phyloP scores from a whole-genome alignment of 805 yeast genomes.

The Ogataea neopini region DNA sequence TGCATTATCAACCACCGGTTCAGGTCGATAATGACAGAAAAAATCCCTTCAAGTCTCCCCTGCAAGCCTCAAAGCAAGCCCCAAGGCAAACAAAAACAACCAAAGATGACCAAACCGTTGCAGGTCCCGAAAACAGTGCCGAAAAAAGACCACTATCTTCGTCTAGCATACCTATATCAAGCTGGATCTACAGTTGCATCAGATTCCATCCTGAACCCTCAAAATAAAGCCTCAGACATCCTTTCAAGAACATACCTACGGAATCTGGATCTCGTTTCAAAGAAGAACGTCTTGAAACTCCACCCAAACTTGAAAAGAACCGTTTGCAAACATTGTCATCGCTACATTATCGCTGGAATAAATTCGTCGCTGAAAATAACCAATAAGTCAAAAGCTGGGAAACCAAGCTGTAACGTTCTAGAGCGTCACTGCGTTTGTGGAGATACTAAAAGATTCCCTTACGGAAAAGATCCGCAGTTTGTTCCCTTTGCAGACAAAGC shows the following conservation, averaged over 20 bases:
- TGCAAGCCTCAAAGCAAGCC: too few species aligned
- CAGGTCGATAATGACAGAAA: too few species aligned
- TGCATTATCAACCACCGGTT: too few species aligned
- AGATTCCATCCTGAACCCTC: constrained; percentile 6
- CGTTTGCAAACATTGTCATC: constrained; percentile 66
- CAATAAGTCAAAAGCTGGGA: constrained; percentile 40
- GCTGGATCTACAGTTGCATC: constrained; percentile 44
- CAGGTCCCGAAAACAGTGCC: constrained; percentile 43
- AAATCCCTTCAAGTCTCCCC: too few species aligned
- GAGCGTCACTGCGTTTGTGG: constrained; percentile 58
- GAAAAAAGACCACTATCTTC: constrained; percentile 58
- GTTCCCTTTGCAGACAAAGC: constrained; percentile 43
- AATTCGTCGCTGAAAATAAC: constrained; percentile 41
- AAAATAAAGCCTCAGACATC: constrained; percentile 24
- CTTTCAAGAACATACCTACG: constrained; percentile 59
- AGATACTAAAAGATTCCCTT: constrained; percentile 54
- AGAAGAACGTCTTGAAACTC: constrained; percentile 64
- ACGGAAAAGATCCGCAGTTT: constrained; percentile 56
- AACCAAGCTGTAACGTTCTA: constrained; percentile 45
- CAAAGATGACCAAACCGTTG: constrained; percentile 19
- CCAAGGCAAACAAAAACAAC: constrained; percentile 5
- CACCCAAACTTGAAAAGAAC: constrained; percentile 67
- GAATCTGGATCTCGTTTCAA: constrained; percentile 60
- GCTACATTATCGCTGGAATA: constrained; percentile 50
- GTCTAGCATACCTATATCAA: constrained; percentile 62